Percentiles rank a stretch among this genome's conserved stretches.
phyloP scores from a whole-genome alignment of 345 rosid genomes.

The Pistacia vera region DNA sequence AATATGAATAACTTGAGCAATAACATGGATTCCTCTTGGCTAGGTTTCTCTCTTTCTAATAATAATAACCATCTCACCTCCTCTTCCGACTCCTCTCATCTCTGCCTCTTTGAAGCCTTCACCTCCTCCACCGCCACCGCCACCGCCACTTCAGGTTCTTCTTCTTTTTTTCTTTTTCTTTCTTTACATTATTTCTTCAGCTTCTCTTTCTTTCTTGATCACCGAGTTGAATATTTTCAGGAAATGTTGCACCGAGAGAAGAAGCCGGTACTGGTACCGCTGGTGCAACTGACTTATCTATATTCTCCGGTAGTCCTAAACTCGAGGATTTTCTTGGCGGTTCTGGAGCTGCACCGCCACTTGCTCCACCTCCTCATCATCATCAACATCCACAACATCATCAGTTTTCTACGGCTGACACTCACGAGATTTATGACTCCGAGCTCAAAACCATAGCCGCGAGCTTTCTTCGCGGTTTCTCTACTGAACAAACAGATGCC shows the following conservation, averaged over 20 bases:
- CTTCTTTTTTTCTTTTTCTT: background rate
- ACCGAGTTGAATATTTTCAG: background rate
- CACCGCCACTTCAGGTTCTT: constrained; percentile 34
- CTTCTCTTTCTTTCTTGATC: too few relatives aligned
- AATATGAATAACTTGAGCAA: constrained; percentile 29
- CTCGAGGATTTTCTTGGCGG: constrained; percentile 79
- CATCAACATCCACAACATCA: constrained; percentile 31
- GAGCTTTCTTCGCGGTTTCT: constrained; percentile 66
- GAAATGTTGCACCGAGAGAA: constrained; percentile 22
- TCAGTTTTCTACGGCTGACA: constrained; percentile 32
- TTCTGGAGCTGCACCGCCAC: constrained; percentile 28
- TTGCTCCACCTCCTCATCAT: constrained; percentile 17
- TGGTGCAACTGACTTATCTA: constrained; percentile 47
- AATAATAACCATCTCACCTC: constrained; percentile 20
- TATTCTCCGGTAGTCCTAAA: constrained; percentile 62
- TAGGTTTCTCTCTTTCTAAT: constrained; percentile 61
- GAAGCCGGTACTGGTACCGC: constrained; percentile 29
- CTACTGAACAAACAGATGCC: constrained; percentile 29
- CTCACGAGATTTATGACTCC: constrained; percentile 52
- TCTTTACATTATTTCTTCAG: background rate
- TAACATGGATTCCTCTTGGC: constrained; percentile 53
- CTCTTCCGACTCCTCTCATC: constrained; percentile 32
- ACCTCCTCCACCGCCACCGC: constrained; percentile 27
- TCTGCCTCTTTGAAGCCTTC: constrained; percentile 56
- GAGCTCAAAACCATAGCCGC: constrained; percentile 83